Evolutionary conservation across 2,329 filamentous ascomycete genomes (phyloP).

Genomic region (Fusarium devonianum): DNA sequence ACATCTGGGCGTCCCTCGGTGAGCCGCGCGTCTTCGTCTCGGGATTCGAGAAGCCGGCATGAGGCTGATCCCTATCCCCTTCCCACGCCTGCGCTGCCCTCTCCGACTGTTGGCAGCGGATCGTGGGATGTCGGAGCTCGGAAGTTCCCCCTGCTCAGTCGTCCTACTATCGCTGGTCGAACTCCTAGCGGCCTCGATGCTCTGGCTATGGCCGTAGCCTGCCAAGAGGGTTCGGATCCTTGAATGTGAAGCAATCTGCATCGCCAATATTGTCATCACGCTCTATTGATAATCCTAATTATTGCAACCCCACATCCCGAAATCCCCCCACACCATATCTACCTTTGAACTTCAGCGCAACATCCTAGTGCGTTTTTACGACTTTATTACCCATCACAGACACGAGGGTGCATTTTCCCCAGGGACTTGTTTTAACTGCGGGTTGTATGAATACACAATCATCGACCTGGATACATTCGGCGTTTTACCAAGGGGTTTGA

Average conservation of each 20-base stretch:
- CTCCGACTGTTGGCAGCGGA: constrained; percentile 45
- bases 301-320: constrained; percentile 1
- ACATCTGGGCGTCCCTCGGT: constrained; percentile 41
- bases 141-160: constrained; percentile 54
- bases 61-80: constrained; percentile 52
- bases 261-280: constrained; percentile 6
- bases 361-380: constrained; percentile 6
- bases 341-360: constrained; percentile 13
- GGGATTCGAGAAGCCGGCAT: constrained; percentile 45
- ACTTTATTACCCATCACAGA: neutral
- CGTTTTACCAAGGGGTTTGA: constrained; percentile 19
- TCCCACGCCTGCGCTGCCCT: constrained; percentile 47
- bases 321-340: neutral
- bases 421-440: constrained; percentile 20
- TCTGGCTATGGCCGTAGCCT: constrained; percentile 62
- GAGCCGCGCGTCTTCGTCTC: constrained; percentile 42
- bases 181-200: constrained; percentile 62
- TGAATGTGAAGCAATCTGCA: constrained; percentile 17
- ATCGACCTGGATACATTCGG: constrained; percentile 22
- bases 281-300: constrained; percentile 40
- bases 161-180: constrained; percentile 51
- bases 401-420: constrained; percentile 17
- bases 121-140: constrained; percentile 58
- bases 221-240: constrained; percentile 52
- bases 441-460: constrained; percentile 36